These are phyloP conservation scores for Ceratobasidium sp. DNA, from an alignment of 1,284 basidiomycete genomes.

Conservation along the genomic window DNA sequence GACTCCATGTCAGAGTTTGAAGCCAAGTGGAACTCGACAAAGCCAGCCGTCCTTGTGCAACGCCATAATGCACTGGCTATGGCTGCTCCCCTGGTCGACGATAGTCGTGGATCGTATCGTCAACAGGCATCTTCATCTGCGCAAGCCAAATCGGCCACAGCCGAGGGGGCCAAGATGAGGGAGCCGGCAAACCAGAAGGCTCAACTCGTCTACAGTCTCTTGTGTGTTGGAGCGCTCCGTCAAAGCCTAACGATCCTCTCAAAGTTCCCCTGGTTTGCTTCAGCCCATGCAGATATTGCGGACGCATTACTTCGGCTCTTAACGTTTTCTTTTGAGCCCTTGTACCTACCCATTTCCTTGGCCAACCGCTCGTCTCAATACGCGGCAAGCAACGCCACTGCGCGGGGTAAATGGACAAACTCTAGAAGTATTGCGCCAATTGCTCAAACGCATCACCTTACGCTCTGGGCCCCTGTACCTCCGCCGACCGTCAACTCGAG, in stretches of 20 bases:
- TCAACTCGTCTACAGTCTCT: slow-evolving; percentile 78
- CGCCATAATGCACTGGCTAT: slow-evolving; percentile 79
- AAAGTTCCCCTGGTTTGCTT: slow-evolving; percentile 85
- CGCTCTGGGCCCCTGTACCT: slow-evolving; percentile 75
- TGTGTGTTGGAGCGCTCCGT: slow-evolving; percentile 83
- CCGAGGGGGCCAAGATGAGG: slow-evolving; percentile 56
- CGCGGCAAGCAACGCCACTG: slow-evolving; percentile 62
- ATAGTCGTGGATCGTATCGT: slow-evolving; percentile 56
- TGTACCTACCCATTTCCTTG: slow-evolving; percentile 66
- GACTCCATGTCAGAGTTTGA: slow-evolving; percentile 72
- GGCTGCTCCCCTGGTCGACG: slow-evolving; percentile 82
- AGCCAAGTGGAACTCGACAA: slow-evolving; percentile 69
- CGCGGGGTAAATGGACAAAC: slow-evolving; percentile 66
- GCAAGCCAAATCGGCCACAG: slow-evolving; percentile 58
- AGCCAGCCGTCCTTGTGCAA: slow-evolving; percentile 60
- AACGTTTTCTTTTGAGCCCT: slow-evolving; percentile 67
- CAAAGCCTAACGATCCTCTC: slow-evolving; percentile 80
- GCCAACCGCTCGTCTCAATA: slow-evolving; percentile 52
- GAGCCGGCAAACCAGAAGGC: slow-evolving; percentile 80
- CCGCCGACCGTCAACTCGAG: slow-evolving; percentile 71
- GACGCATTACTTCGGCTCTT: slow-evolving; percentile 82
- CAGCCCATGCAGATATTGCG: slow-evolving; percentile 80
- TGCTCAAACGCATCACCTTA: slow-evolving; percentile 62
- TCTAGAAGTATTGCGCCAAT: slow-evolving; percentile 60
- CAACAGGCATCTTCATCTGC: slow-evolving; percentile 42